These are phyloP conservation scores for Diutina sp. DNA, from an alignment of 1,139 yeast species.

Conservation along the genomic window DNA sequence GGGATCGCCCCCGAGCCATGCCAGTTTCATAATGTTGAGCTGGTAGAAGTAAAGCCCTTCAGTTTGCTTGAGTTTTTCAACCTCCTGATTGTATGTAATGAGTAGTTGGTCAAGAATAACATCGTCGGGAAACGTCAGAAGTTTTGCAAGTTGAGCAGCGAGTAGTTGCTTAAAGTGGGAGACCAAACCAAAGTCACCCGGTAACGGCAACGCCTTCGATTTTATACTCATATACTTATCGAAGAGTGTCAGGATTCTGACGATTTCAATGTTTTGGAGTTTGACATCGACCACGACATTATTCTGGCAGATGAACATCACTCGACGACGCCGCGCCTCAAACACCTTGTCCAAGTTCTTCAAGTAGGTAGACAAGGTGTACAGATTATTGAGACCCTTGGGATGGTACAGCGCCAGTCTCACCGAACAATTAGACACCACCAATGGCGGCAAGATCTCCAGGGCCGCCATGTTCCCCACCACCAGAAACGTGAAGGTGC, in stretches of 20 bases:
- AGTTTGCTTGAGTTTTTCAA: background rate
- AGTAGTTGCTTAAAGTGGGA: background rate
- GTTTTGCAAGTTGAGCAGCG: background rate
- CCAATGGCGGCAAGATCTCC: background rate
- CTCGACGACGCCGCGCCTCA: background rate
- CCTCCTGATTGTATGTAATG: background rate
- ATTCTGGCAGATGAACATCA: background rate
- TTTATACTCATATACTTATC: background rate
- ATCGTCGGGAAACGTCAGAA: background rate
- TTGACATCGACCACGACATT: background rate
- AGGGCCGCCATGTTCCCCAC: background rate
- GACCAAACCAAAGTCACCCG: background rate
- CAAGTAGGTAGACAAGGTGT: background rate
- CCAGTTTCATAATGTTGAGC: background rate
- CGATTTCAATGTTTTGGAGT: background rate
- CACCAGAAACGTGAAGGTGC: background rate
- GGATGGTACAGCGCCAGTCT: constrained; percentile 1
- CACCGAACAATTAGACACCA: background rate
- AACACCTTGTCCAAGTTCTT: background rate
- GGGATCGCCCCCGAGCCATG: background rate
- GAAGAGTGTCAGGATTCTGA: too few species aligned
- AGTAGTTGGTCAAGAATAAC: background rate
- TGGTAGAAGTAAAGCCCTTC: background rate
- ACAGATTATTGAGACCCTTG: constrained; percentile 1
- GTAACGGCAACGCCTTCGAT: background rate